Conservation (phyloP, 495 filamentous ascomycete species). For the Hypoxylon trugodes region DNA sequence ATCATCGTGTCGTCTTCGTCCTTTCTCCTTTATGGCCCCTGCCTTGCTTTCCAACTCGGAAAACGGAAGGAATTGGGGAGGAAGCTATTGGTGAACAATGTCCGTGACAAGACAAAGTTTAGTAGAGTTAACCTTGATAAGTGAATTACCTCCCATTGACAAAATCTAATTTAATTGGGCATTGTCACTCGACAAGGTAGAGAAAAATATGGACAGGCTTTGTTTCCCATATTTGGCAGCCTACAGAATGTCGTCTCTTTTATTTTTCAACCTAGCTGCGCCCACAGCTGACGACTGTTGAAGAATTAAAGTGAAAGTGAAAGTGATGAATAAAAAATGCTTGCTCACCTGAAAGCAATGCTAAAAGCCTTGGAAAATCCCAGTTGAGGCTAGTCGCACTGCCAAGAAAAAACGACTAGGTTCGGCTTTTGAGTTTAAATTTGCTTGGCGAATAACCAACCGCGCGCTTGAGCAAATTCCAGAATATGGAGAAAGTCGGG, state of each 20-base stretch:
- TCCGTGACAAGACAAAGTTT: neutral
- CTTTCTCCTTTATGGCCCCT: slow-evolving; percentile 12
- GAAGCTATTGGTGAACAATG: neutral
- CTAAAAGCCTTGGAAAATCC: slow-evolving; percentile 12
- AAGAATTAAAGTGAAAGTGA: no score
- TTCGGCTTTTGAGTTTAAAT: slow-evolving; percentile 12
- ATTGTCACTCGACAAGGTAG: slow-evolving; percentile 25
- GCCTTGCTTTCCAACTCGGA: slow-evolving; percentile 28
- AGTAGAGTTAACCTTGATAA: slow-evolving; percentile 4
- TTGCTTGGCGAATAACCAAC: slow-evolving; percentile 37
- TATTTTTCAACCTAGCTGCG: slow-evolving; percentile 33
- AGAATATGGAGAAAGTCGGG: slow-evolving; percentile 19
- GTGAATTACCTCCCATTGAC: slow-evolving; percentile 26
- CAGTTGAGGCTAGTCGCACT: slow-evolving; percentile 15
- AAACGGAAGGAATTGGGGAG: no score
- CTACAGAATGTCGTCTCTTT: no score
- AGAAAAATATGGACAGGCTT: slow-evolving; percentile 23
- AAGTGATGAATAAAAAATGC: slow-evolving; percentile 2
- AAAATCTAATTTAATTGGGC: slow-evolving; percentile 26
- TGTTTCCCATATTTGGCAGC: slow-evolving; percentile 8
- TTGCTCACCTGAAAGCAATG: slow-evolving; percentile 33
- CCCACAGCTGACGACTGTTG: slow-evolving; percentile 35
- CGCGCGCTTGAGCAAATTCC: slow-evolving; percentile 36
- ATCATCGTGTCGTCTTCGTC: neutral
- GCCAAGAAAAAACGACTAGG: slow-evolving; percentile 29